Percentiles rank a stretch among this genome's conserved stretches.
Conservation (phyloP, 345 rosid genomes). For the Clarkia xantiana region DNA sequence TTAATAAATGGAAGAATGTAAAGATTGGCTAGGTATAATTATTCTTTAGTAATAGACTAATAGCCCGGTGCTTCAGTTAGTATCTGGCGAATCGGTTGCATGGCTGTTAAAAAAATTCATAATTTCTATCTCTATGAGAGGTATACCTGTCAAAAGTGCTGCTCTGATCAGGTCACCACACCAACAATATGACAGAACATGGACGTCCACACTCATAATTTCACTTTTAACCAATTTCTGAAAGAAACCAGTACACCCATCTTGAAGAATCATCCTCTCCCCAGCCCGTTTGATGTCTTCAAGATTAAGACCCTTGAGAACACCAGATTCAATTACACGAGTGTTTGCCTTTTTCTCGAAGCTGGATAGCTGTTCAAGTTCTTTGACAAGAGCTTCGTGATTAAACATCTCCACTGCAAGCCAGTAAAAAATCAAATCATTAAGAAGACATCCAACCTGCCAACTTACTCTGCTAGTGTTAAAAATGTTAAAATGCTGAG, state of each 20-base stretch:
- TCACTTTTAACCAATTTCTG: conserved; percentile 43
- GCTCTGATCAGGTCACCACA: conserved; percentile 83
- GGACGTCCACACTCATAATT: conserved; percentile 38
- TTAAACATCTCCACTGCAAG: conserved; percentile 47
- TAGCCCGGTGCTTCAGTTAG: too few relatives aligned
- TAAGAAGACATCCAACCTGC: not conserved
- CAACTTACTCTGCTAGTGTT: too few relatives aligned
- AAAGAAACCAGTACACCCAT: conserved; percentile 71
- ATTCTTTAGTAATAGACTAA: too few relatives aligned
- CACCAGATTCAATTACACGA: conserved; percentile 75
- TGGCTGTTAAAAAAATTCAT: too few relatives aligned
- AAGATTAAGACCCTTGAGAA: conserved; percentile 69
- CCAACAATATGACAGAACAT: conserved; percentile 92
- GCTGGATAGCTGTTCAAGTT: conserved; percentile 58
- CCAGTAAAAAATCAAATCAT: conserved; percentile 3
- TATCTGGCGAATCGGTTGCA: too few relatives aligned
- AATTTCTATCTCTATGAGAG: not conserved
- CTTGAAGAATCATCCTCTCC: conserved; percentile 70
- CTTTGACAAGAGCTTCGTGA: conserved; percentile 51
- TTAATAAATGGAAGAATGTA: too few relatives aligned
- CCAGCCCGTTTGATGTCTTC: conserved; percentile 93
- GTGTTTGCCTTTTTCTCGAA: conserved; percentile 78
- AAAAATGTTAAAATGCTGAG: too few relatives aligned
- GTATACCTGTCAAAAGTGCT: conserved; percentile 57
- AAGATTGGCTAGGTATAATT: too few relatives aligned